Conservation (phyloP, 768 basidiomycete species). For the Podaxis mareebaensis region DNA sequence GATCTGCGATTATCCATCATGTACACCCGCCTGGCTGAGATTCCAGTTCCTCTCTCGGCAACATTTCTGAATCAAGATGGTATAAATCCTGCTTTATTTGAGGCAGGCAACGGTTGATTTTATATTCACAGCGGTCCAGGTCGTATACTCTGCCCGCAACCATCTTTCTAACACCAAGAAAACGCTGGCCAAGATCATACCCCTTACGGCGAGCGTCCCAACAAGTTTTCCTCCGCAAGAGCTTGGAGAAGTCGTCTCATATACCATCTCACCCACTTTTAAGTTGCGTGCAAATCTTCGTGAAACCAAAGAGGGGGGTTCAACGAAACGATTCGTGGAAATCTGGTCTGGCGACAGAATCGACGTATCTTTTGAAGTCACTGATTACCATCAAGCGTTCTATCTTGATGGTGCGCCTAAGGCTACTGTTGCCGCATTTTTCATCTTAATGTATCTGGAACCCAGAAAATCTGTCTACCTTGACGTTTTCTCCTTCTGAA, state of each 20-base stretch:
- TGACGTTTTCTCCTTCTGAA: constrained; percentile 57
- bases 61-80: constrained; percentile 25
- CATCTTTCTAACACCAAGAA: constrained; percentile 51
- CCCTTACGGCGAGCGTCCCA: constrained; percentile 24
- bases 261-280: constrained; percentile 41
- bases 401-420: constrained; percentile 55
- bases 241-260: constrained; percentile 38
- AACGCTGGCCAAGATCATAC: constrained; percentile 40
- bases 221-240: constrained; percentile 34
- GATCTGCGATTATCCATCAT: constrained; percentile 9
- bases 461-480: constrained; percentile 50
- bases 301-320: constrained; percentile 30
- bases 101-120: neutral
- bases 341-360: constrained; percentile 51
- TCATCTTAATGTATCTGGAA: neutral
- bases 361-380: constrained; percentile 53
- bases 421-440: neutral
- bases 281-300: constrained; percentile 33
- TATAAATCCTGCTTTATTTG: neutral
- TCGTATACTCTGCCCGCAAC: constrained; percentile 49
- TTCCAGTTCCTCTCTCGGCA: constrained; percentile 30
- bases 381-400: constrained; percentile 57
- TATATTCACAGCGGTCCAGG: constrained; percentile 36
- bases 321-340: constrained; percentile 56
- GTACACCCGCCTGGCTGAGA: constrained; percentile 31